phyloP scores from a whole-genome alignment of 495 filamentous ascomycete species.

The Aspergillus incahuasiensis region DNA sequence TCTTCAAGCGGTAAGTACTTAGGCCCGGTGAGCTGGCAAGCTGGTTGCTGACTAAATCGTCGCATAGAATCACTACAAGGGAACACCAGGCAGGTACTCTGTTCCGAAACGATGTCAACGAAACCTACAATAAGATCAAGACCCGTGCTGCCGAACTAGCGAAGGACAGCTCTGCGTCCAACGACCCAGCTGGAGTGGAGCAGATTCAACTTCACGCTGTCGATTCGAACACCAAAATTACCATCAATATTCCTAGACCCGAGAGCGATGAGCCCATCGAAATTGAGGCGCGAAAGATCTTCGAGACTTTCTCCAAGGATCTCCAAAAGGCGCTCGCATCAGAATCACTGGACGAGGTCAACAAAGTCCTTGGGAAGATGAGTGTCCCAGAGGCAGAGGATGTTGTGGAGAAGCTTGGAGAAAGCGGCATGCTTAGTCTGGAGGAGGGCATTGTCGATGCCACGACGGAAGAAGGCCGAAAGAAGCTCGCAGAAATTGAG shows the following conservation, averaged over 20 bases:
- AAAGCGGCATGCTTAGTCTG: conserved; percentile 87
- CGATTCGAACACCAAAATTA: conserved; percentile 88
- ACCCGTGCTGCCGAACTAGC: conserved; percentile 72
- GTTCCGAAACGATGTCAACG: conserved; percentile 87
- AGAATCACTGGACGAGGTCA: conserved; percentile 87
- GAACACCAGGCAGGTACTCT: conserved; percentile 88
- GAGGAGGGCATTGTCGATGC: conserved; percentile 93
- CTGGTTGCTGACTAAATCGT: not conserved
- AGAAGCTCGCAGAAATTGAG: conserved; percentile 74
- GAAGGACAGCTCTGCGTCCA: conserved; percentile 59
- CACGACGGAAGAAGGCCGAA: conserved; percentile 85
- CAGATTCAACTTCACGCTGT: conserved; percentile 97
- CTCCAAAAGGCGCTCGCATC: conserved; percentile 77
- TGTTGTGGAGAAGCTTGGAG: conserved; percentile 74
- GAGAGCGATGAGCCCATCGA: conserved; percentile 62
- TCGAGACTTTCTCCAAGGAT: conserved; percentile 76
- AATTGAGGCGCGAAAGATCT: conserved; percentile 65
- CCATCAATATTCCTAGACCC: conserved; percentile 66
- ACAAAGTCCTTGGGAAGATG: conserved; percentile 93
- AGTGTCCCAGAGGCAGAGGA: conserved; percentile 89
- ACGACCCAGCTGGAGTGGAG: conserved; percentile 72
- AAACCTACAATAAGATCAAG: conserved; percentile 78
- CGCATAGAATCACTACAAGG: conserved; percentile 74
- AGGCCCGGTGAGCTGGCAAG: not conserved
- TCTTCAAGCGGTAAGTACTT: conserved; percentile 73